Percentiles rank a stretch among this genome's conserved stretches.
phyloP scores from a whole-genome alignment of 2,329 filamentous ascomycete genomes.

The Aureobasidium lini region DNA sequence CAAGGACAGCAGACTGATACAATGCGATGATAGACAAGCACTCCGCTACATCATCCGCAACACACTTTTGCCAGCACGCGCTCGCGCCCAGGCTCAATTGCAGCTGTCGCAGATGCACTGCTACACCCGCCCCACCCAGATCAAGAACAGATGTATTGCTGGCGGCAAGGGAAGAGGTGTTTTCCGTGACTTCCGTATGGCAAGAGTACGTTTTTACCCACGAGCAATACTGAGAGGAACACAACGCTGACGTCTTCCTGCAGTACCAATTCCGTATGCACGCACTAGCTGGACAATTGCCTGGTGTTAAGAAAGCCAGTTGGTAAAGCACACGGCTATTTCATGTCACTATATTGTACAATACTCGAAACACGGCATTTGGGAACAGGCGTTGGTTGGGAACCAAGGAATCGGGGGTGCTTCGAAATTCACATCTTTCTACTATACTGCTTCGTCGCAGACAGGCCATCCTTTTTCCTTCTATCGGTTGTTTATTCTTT shows the following conservation, averaged over 20 bases:
- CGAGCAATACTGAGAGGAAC: slow-evolving; percentile 14
- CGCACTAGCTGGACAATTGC: slow-evolving; percentile 75
- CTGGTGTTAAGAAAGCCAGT: slow-evolving; percentile 91
- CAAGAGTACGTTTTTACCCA: slow-evolving; percentile 59
- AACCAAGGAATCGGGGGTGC: slow-evolving; percentile 1
- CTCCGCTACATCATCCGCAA: slow-evolving; percentile 82
- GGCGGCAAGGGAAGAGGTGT: slow-evolving; percentile 87
- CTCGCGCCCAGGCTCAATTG: slow-evolving; percentile 85
- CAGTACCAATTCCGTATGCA: slow-evolving; percentile 92
- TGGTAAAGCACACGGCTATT: slow-evolving; percentile 54
- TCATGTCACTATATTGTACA: slow-evolving; percentile 1
- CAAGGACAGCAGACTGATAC: background rate
- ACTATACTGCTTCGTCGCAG: background rate
- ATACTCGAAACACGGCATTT: background rate
- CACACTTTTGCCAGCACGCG: slow-evolving; percentile 70
- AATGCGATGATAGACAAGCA: slow-evolving; percentile 58
- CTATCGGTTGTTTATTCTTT: slow-evolving; percentile 1
- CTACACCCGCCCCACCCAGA: slow-evolving; percentile 89
- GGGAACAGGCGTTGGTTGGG: slow-evolving; percentile 8
- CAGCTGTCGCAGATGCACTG: slow-evolving; percentile 91
- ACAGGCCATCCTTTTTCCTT: background rate
- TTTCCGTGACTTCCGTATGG: slow-evolving; percentile 87
- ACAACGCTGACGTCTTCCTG: slow-evolving; percentile 15
- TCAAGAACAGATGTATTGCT: slow-evolving; percentile 86
- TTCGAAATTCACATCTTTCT: background rate